A percentile compares a stretch with the other conserved stretches of the same genome.
Evolutionary conservation across 2,329 filamentous ascomycete species (phyloP).

Genomic region (Corinectria fuckeliana): DNA sequence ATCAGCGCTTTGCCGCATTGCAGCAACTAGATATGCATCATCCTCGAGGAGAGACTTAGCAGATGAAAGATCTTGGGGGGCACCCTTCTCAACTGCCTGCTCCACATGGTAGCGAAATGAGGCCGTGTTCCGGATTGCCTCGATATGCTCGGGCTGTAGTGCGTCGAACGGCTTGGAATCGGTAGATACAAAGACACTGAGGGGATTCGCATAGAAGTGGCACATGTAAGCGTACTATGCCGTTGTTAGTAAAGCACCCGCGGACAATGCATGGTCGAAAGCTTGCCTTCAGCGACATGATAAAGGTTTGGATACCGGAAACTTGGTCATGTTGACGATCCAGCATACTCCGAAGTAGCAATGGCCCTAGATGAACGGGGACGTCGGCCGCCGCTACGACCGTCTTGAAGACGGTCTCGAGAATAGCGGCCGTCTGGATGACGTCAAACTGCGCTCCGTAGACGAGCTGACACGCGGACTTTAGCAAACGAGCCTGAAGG

Average conservation of each 20-base stretch:
- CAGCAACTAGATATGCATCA: constrained; percentile 59
- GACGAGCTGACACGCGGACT: constrained; percentile 70
- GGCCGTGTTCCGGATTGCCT: constrained; percentile 70
- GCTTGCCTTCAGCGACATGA: constrained; percentile 70
- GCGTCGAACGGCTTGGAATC: constrained; percentile 33
- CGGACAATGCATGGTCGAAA: background rate
- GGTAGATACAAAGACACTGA: constrained; percentile 66
- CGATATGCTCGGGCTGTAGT: constrained; percentile 66
- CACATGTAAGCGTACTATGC: constrained; percentile 82
- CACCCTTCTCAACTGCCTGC: constrained; percentile 49
- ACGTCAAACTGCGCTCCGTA: constrained; percentile 79
- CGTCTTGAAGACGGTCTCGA: constrained; percentile 74
- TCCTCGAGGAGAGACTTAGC: constrained; percentile 62
- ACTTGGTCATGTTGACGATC: constrained; percentile 79
- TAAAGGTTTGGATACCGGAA: constrained; percentile 75
- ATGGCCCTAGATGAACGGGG: constrained; percentile 67
- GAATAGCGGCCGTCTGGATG: constrained; percentile 72
- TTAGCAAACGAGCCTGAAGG: constrained; percentile 75
- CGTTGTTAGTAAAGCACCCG: constrained; percentile 14
- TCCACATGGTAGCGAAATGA: constrained; percentile 71
- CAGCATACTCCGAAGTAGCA: constrained; percentile 67
- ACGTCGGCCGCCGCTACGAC: constrained; percentile 65
- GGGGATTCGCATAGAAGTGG: constrained; percentile 80
- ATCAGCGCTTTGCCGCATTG: constrained; percentile 45
- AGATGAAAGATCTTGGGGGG: constrained; percentile 51